Percentiles rank a stretch among this genome's conserved stretches.
These are phyloP conservation scores for Salix viminalis DNA, from an alignment of 345 rosid genomes.

Conservation along the genomic window DNA sequence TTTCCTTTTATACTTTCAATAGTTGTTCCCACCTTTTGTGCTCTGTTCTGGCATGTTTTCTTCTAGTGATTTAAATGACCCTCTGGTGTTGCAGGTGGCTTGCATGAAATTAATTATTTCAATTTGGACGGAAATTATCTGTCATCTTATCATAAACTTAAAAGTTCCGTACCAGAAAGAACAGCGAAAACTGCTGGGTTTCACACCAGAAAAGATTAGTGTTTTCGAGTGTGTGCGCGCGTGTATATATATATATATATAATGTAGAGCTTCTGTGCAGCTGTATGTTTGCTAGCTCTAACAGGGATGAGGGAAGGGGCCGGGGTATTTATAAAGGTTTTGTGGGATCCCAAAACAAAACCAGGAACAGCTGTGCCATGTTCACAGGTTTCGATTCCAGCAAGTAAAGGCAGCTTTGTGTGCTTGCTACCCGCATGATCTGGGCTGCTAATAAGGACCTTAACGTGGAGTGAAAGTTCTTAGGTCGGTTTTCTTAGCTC, in stretches of 20 bases:
- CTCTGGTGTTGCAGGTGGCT: not conserved
- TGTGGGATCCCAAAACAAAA: not conserved
- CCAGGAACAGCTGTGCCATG: not conserved
- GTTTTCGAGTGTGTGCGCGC: not conserved
- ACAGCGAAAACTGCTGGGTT: not conserved
- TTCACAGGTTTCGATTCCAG: not conserved
- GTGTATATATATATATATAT: not conserved
- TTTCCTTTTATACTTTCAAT: not conserved
- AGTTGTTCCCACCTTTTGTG: not conserved
- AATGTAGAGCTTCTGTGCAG: too few species aligned
- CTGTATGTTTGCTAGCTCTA: not conserved
- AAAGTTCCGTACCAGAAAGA: not conserved
- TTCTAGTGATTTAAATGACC: not conserved
- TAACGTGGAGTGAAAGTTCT: not conserved
- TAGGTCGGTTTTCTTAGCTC: not conserved
- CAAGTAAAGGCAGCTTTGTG: not conserved
- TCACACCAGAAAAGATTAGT: not conserved
- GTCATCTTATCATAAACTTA: not conserved
- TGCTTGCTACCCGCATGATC: not conserved
- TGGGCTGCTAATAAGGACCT: not conserved
- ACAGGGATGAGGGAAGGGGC: not conserved
- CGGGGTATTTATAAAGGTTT: slow-evolving; percentile 3
- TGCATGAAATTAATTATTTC: not conserved
- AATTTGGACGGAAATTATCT: not conserved
- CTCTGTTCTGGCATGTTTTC: not conserved